These are phyloP conservation scores for Vitis labrusca DNA, from an alignment of 164 flowering plant species.

Conservation along the genomic window DNA sequence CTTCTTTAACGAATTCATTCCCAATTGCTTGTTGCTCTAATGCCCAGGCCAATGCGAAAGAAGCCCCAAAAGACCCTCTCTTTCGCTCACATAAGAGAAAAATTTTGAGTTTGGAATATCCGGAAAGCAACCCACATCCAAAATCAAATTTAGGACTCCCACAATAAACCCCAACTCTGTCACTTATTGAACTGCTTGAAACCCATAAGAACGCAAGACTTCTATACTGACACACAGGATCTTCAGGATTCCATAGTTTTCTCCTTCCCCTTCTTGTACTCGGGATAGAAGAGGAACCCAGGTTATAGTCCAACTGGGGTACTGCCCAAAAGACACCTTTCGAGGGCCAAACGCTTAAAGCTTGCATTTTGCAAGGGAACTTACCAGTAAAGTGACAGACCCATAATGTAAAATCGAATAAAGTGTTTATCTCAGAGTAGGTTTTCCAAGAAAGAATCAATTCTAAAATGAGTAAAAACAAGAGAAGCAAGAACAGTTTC, in stretches of 20 bases:
- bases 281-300: conserved; percentile 23
- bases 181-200: conserved; percentile 22
- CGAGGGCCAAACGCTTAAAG: conserved; percentile 47
- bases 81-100: conserved; percentile 20
- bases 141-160: conserved; percentile 17
- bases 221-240: conserved; percentile 13
- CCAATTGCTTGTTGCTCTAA: conserved; percentile 42
- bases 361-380: conserved; percentile 43
- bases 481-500: not conserved
- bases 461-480: not conserved
- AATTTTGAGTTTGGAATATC: conserved; percentile 18
- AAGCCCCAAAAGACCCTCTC: conserved; percentile 18
- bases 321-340: conserved; percentile 31
- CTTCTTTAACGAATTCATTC: conserved; percentile 23
- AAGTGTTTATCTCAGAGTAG: not conserved
- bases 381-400: conserved; percentile 14
- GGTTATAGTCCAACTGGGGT: conserved; percentile 36
- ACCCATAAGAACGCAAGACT: conserved; percentile 14
- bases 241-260: conserved; percentile 23
- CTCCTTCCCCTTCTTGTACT: conserved; percentile 24
- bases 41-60: conserved; percentile 36
- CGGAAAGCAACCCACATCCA: conserved; percentile 19
- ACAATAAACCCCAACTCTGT: conserved; percentile 9
- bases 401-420: conserved; percentile 14
- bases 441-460: not conserved